Base-by-base conservation (phyloP, 495 filamentous ascomycete species). In the Xylaria castorea region DNA sequence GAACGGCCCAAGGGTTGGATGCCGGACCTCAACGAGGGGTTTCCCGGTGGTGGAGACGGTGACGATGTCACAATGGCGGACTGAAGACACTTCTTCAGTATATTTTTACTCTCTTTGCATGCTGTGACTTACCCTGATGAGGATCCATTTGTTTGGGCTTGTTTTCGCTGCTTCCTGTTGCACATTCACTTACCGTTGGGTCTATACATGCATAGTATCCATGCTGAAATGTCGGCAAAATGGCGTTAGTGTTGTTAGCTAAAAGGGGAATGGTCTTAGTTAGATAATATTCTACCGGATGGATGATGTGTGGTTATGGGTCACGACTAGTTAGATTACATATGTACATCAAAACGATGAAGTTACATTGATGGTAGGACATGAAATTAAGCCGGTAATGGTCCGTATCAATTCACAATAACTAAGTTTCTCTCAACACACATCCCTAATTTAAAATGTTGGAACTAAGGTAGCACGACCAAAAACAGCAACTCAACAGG, bases 1-100 rank as follows among this genome's bases (percentile, higher is more conserved):
- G 96, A 99, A 82, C 84, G 94, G 70, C 97, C 96, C 4, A 92
- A 91, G 74, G 96, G 96, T 6, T 98, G 96, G 96, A 88, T 94
- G 74, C 96, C 95, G 32, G 95, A 97, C 82, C 76, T 94, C 73
- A 86, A 84, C 6, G 87, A 84, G 34, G 48, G 74, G 12, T 61
- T 50, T 1, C 5, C 53, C 32, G 74, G 75, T n/a, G 65, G 50
- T 11, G 74, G 70, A 40, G 60, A 76, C 5, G 73, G 65, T 1
- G 78, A 74, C 2, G 78, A 80, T 60, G 63, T 75, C 5, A n/a
- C 53, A n/a, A 78, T 78, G 78, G 68, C 30, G 38, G 62, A 67
- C 51, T 72, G 27, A 58, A 51, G 60, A 51, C 20, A 50, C 27
- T 44, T 8, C 30, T 38, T 16, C 32, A 20, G 22, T 16, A 16